phyloP scores from a whole-genome alignment of 2,329 filamentous ascomycete genomes.

The Colletotrichum caudatum region DNA sequence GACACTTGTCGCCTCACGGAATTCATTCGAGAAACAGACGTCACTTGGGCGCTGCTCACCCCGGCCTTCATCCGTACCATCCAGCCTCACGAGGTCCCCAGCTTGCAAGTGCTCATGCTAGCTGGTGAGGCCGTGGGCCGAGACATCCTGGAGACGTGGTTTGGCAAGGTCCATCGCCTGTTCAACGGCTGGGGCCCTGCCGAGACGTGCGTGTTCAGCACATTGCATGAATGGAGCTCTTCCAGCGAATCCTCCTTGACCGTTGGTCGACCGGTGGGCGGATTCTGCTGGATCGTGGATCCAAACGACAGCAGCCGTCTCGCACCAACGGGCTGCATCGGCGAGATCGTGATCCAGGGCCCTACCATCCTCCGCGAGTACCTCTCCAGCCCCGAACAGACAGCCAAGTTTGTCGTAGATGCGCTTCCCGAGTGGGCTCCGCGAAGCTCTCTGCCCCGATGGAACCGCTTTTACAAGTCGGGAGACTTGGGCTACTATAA shows the following conservation, averaged over 20 bases:
- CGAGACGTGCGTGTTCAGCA: neutral
- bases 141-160: conserved; percentile 60
- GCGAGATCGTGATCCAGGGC: conserved; percentile 41
- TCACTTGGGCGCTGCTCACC: conserved; percentile 41
- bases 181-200: conserved; percentile 14
- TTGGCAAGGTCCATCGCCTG: conserved; percentile 43
- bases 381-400: conserved; percentile 13
- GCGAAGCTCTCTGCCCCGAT: neutral
- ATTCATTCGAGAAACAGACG: conserved; percentile 39
- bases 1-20: conserved; percentile 31
- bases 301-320: conserved; percentile 18
- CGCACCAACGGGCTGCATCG: conserved; percentile 33
- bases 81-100: neutral
- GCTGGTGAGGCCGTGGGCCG: conserved; percentile 48
- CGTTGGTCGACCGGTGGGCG: conserved; percentile 17
- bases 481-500: conserved; percentile 12
- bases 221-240: neutral
- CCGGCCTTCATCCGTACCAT: conserved; percentile 37
- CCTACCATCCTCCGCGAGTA: conserved; percentile 33
- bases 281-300: conserved; percentile 33
- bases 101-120: conserved; percentile 14
- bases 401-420: neutral
- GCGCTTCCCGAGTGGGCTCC: conserved; percentile 13
- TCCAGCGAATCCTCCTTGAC: neutral
- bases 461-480: conserved; percentile 29